Conservation (phyloP, 1,284 basidiomycete species). For the Abortiporus biennis region DNA sequence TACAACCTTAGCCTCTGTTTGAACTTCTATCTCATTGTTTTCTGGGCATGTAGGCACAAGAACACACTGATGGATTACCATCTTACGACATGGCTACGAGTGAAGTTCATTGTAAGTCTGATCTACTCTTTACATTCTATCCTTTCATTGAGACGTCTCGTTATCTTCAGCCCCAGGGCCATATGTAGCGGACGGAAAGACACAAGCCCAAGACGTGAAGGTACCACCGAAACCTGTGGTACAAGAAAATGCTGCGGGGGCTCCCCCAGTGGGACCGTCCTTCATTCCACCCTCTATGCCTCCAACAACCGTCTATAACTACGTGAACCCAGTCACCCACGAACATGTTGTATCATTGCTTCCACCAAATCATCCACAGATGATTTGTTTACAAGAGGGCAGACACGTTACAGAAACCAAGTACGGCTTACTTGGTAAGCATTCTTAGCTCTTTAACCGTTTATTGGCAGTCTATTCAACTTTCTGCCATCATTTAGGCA, state of each 20-base stretch:
- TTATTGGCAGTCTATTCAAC: constrained; percentile 3
- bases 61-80: constrained; percentile 10
- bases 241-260: constrained; percentile 1
- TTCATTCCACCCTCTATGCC: constrained; percentile 17
- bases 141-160: not conserved
- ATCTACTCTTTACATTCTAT: not conserved
- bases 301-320: constrained; percentile 32
- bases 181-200: constrained; percentile 17
- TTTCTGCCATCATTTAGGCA: constrained; percentile 34
- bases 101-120: constrained; percentile 11
- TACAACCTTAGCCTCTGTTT: too few relatives aligned
- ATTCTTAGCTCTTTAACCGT: not conserved
- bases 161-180: constrained; percentile 15
- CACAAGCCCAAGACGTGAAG: constrained; percentile 19
- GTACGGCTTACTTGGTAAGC: constrained; percentile 64
- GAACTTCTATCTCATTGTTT: not conserved
- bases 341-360: constrained; percentile 45
- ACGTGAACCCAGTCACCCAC: constrained; percentile 40
- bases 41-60: constrained; percentile 1
- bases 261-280: constrained; percentile 15
- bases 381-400: constrained; percentile 74
- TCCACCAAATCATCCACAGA: constrained; percentile 72
- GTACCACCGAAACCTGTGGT: constrained; percentile 14
- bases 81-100: constrained; percentile 18
- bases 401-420: constrained; percentile 52